Conservation (phyloP, 2,329 filamentous ascomycete genomes). For the Setomelanomma holmii region DNA sequence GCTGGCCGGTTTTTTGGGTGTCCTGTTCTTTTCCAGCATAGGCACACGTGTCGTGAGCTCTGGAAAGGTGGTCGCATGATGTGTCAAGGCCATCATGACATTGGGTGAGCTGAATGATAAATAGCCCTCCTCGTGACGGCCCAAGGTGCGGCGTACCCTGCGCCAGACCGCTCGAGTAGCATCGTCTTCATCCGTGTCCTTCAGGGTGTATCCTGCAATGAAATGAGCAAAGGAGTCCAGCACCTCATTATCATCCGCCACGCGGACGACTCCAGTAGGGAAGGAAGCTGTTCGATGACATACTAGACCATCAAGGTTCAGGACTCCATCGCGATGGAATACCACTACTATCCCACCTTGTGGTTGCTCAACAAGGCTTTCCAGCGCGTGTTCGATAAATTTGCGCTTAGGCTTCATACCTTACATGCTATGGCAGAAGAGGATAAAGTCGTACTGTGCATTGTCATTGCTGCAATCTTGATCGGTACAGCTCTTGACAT, state of each 20-base stretch:
- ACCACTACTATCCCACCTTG: constrained; percentile 58
- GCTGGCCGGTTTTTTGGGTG: constrained; percentile 63
- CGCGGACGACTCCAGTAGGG: constrained; percentile 53
- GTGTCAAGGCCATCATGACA: constrained; percentile 60
- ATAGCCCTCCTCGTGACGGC: constrained; percentile 48
- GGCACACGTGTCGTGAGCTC: constrained; percentile 56
- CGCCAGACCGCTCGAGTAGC: constrained; percentile 56
- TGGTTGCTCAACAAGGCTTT: constrained; percentile 52
- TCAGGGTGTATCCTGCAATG: constrained; percentile 55
- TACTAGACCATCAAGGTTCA: constrained; percentile 58
- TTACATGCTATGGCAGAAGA: constrained; percentile 72
- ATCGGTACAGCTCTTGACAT: not conserved
- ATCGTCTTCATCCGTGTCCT: constrained; percentile 41
- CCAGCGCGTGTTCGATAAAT: constrained; percentile 57
- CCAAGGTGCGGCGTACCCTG: constrained; percentile 59
- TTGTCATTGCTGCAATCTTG: constrained; percentile 15
- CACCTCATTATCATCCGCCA: constrained; percentile 54
- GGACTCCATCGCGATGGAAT: constrained; percentile 60
- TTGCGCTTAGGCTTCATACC: constrained; percentile 60
- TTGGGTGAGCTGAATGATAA: constrained; percentile 60
- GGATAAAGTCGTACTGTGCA: constrained; percentile 60
- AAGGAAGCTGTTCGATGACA: constrained; percentile 58
- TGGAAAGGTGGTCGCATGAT: constrained; percentile 52
- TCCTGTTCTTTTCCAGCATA: constrained; percentile 26
- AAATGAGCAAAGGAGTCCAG: constrained; percentile 63